Evolutionary conservation across 2,329 filamentous ascomycete genomes (phyloP).

Genomic region (Xylariaceae sp.): DNA sequence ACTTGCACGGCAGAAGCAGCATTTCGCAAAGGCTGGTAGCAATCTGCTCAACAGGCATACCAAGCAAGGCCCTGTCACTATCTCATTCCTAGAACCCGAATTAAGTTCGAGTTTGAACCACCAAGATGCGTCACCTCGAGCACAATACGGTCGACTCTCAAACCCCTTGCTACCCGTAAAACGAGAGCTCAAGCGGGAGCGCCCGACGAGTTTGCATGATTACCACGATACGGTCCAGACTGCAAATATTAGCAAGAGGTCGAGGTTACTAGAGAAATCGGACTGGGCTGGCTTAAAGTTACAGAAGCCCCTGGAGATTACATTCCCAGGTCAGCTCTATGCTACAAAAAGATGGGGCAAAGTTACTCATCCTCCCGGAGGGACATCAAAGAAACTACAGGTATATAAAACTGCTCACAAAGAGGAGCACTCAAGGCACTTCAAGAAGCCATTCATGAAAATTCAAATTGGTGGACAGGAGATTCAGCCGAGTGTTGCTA

Average conservation of each 20-base stretch:
- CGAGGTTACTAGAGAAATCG: constrained; percentile 38
- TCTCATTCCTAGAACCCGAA: constrained; percentile 36
- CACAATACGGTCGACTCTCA: constrained; percentile 19
- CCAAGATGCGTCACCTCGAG: constrained; percentile 4
- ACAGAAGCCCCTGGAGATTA: constrained; percentile 42
- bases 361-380: constrained; percentile 16
- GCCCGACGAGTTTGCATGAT: constrained; percentile 4
- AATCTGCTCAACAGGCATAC: constrained; percentile 36
- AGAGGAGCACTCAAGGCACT: background rate
- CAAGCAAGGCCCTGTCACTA: constrained; percentile 42
- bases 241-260: constrained; percentile 36
- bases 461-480: constrained; percentile 46
- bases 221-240: background rate
- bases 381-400: constrained; percentile 14
- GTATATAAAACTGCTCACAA: background rate
- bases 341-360: constrained; percentile 33
- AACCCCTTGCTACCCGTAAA: constrained; percentile 27
- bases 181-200: constrained; percentile 19
- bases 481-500: constrained; percentile 33
- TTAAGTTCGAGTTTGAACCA: constrained; percentile 6
- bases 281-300: constrained; percentile 45
- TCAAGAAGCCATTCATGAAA: constrained; percentile 28
- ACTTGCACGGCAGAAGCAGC: constrained; percentile 51
- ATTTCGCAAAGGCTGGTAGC: constrained; percentile 52
- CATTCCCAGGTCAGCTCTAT: constrained; percentile 35